Percentiles rank a stretch among this genome's conserved stretches.
phyloP scores from a whole-genome alignment of 495 filamentous ascomycete genomes.

The Hypoxylon cercidicola region DNA sequence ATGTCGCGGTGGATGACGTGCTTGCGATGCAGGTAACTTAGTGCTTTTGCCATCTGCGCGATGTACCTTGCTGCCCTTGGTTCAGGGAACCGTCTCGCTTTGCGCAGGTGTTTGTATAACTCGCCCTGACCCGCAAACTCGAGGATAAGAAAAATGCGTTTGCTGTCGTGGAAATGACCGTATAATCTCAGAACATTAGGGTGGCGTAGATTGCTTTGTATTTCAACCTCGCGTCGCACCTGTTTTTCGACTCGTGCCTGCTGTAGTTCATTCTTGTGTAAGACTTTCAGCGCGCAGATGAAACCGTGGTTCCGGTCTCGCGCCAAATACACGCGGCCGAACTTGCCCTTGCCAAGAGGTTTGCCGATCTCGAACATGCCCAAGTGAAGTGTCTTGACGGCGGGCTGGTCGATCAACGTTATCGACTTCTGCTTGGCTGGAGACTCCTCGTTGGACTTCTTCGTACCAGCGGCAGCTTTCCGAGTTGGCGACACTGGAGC shows the following conservation, averaged over 20 bases:
- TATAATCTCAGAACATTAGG: slow-evolving; percentile 23
- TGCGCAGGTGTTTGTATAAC: slow-evolving; percentile 14
- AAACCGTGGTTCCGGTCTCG: slow-evolving; percentile 7
- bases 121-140: slow-evolving; percentile 22
- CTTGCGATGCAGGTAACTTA: slow-evolving; percentile 70
- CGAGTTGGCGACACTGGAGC: neutral
- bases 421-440: neutral
- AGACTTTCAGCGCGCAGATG: slow-evolving; percentile 36
- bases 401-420: neutral
- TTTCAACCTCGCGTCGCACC: slow-evolving; percentile 31
- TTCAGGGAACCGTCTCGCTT: slow-evolving; percentile 3
- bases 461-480: neutral
- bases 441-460: neutral
- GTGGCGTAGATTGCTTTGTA: slow-evolving; percentile 31
- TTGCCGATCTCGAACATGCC: slow-evolving; percentile 32
- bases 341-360: slow-evolving; percentile 26
- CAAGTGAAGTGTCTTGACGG: slow-evolving; percentile 13
- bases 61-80: slow-evolving; percentile 9
- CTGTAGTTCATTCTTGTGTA: slow-evolving; percentile 17
- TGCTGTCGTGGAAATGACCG: slow-evolving; percentile 27
- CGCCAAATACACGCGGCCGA: slow-evolving; percentile 34
- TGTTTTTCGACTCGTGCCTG: slow-evolving; percentile 3
- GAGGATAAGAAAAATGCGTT: slow-evolving; percentile 23
- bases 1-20: slow-evolving; percentile 78
- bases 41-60: slow-evolving; percentile 48